Conservation (phyloP, 106 monocot genomes). For the Agapanthus africanus region DNA sequence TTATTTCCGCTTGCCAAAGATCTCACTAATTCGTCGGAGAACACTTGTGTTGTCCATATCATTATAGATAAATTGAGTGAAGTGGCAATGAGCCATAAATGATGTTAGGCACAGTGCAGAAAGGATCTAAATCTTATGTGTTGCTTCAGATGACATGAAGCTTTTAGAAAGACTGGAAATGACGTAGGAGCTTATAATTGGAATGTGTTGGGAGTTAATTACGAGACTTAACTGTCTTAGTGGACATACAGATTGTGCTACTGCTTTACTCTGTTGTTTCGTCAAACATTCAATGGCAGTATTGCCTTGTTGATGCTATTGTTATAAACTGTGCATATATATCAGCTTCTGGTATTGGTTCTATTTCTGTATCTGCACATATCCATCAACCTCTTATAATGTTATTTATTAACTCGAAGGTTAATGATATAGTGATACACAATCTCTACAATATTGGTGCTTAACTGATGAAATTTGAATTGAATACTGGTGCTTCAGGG, state of each 20-base stretch:
- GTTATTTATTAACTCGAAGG: too few relatives aligned
- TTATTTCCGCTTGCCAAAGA: background rate
- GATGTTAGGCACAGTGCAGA: background rate
- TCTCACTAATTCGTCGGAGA: background rate
- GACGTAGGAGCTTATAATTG: background rate
- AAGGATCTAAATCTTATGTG: too few relatives aligned
- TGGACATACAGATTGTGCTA: background rate
- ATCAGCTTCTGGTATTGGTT: too few relatives aligned
- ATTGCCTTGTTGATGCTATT: too few relatives aligned
- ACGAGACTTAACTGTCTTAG: background rate
- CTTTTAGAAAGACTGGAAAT: background rate
- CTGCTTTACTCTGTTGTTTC: background rate
- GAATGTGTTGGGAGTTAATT: background rate
- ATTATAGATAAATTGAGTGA: background rate
- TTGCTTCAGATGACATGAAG: background rate
- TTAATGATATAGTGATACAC: too few relatives aligned
- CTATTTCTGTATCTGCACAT: too few relatives aligned
- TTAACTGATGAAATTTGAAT: slow-evolving; percentile 5
- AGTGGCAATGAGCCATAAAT: background rate
- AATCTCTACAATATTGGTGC: background rate
- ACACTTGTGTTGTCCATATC: background rate
- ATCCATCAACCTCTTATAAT: too few relatives aligned
- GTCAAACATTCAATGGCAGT: too few relatives aligned
- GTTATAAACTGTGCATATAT: too few relatives aligned
- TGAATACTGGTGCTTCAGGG: slow-evolving; percentile 37